phyloP scores from a whole-genome alignment of 176 grass and related monocot species.

The Zea luxurians region DNA sequence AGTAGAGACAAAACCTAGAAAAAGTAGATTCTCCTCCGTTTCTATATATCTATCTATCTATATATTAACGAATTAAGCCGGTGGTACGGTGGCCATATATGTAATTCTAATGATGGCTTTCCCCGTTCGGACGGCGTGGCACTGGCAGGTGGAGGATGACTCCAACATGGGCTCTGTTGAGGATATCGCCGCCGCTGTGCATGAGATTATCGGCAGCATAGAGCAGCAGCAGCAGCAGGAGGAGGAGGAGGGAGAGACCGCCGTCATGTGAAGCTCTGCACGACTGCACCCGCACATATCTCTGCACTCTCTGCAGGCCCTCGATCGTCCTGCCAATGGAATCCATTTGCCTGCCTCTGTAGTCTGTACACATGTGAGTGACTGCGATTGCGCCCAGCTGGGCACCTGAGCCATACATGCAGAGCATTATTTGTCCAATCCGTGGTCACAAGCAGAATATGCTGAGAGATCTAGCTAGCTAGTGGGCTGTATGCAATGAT shows the following conservation, averaged over 20 bases:
- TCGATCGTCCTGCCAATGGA: constrained; percentile 7
- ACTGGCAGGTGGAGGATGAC: constrained; percentile 58
- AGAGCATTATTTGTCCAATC: background rate
- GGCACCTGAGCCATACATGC: constrained; percentile 11
- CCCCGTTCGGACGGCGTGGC: constrained; percentile 25
- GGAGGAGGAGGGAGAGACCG: constrained; percentile 39
- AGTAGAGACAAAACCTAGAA: constrained; percentile 19
- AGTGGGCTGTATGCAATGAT: background rate
- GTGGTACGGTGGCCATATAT: background rate
- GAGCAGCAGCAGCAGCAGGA: constrained; percentile 17
- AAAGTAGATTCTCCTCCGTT: constrained; percentile 16
- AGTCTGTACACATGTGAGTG: background rate
- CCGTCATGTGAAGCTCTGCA: constrained; percentile 33
- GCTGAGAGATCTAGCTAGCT: background rate
- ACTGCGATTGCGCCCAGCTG: constrained; percentile 31
- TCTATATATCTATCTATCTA: background rate
- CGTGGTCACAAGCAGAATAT: background rate
- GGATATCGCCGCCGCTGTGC: constrained; percentile 57
- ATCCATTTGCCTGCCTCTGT: background rate
- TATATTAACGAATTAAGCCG: background rate
- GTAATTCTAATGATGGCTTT: background rate
- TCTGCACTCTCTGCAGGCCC: background rate
- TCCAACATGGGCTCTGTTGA: constrained; percentile 67
- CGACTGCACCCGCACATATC: background rate
- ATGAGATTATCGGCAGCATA: constrained; percentile 56